Conservation (phyloP, 176 grass and related monocot genomes). For the Avena atlantica region DNA sequence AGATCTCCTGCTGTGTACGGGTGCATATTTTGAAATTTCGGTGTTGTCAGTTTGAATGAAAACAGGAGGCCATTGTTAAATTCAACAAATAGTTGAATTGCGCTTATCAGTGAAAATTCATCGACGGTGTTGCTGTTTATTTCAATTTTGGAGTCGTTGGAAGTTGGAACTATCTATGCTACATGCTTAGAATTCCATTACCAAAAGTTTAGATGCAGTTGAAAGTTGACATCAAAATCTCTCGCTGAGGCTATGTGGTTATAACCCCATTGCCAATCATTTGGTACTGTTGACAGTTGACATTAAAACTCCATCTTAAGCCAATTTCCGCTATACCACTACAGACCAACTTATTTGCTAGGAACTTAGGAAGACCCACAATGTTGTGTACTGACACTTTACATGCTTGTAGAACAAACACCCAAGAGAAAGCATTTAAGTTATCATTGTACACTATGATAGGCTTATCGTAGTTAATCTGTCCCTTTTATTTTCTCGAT, state of each 20-base stretch:
- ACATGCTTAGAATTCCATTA: neutral
- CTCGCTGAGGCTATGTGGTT: neutral
- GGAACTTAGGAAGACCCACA: neutral
- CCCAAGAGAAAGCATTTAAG: neutral
- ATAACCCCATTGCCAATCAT: neutral
- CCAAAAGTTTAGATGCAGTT: neutral
- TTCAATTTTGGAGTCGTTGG: neutral
- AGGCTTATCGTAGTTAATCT: neutral
- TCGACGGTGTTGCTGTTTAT: neutral
- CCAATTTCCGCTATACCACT: neutral
- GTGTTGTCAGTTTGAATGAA: neutral
- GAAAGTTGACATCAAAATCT: slow-evolving; percentile 19
- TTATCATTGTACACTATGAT: neutral
- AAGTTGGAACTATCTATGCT: neutral
- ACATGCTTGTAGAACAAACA: neutral
- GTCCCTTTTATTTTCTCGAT: neutral
- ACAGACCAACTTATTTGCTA: neutral
- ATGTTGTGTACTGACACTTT: neutral
- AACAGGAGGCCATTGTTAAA: neutral
- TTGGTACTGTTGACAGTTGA: neutral
- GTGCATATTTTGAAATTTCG: neutral
- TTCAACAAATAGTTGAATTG: neutral
- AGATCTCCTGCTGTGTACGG: neutral
- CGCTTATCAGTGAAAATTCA: neutral
- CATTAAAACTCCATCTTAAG: neutral